Base-by-base conservation (phyloP, 352 stramenopile genomes). In the Phytopythium cucurbitacearum region DNA sequence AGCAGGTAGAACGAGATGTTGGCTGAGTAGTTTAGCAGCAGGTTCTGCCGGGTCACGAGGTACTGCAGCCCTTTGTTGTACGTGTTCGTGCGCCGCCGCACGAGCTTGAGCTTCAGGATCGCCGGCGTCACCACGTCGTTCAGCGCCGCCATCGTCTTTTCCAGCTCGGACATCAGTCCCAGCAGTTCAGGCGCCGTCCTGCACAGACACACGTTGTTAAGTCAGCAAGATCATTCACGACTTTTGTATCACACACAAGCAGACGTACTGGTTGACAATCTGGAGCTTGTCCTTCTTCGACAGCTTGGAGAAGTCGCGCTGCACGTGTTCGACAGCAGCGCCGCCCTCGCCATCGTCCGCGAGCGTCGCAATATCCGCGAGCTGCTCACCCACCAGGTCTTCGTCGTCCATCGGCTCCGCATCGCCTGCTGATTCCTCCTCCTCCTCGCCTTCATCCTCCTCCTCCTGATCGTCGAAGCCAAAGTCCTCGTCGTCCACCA, bases 1-100 rank as follows among this genome's bases (percentile, higher is more conserved):
- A 93, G 59, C 62, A 95, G 55, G 62, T 95, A 95, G 56, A 95
- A 93, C 44, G 79, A 89, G 48, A 93, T 95, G 65, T 93, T 95
- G 39, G 75, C 64, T 28, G 80, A 69, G 68, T 95, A 95, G 62
- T 91, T 91, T 10, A 95, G 75, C 57, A 92, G 64, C 48, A 95
- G 54, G 39, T 90, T 90, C 66, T 92, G 78, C 12, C 79, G 80
- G 15, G 80, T 90, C 49, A 90, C 68, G 48, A 93, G 71, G 57
- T 89, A 92, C 49, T 84, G 79, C 40, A 92, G 57, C 0, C 80
- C 85, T 21, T 65, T 78, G 60, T 88, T 76, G 60, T 72, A 81
- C 28, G 69, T 64, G 5, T 67, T 71, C 5, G 71, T 85, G 60
- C 70, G 80, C 43, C 76, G 73, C 21, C 73, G 70, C 35, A 88